Base-by-base conservation (phyloP, 768 basidiomycete genomes). In the Strobilomyces dryophilus region DNA sequence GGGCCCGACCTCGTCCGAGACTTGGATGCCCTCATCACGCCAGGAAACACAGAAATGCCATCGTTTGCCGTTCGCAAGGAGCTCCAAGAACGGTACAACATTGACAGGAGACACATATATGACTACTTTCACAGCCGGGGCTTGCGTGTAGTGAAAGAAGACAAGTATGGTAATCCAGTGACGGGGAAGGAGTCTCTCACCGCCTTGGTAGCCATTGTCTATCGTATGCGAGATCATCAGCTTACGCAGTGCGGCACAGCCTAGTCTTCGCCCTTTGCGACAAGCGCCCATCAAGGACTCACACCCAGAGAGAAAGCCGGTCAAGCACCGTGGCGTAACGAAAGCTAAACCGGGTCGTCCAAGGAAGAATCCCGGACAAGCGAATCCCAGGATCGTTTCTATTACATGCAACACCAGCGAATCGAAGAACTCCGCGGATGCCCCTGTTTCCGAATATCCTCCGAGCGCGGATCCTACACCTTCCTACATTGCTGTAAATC, bases 41-140 rank as follows among this genome's bases (percentile, higher is more conserved):
- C 85, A 10, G 87, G 87, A 39, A 82, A 81, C 40, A 71, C 66
- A 26, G 85, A 87, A 63, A 90, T 90, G 87, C 87, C 87, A 8
- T 79, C 82, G 10, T 90, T 88, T 60, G 75, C 81, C 8, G 73
- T 83, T 48, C 78, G 87, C 51, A 84, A 83, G 57, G 83, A 82
- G 54, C 79, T 89, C 32, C 87, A 89, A 68, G 78, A 82, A 62
- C 79, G 83, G 43, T 86, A 85, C 65, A 74, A 73, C 54, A 83
- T 87, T 53, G 86, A 89, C 65, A 75, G 87, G 58, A 73, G 87
- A 58, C 86, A 87, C 59, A 82, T 89, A 57, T 89, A 89, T 63
- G 87, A 89, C 68, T 88, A 88, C 66, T 88, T 86, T 69, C 87
- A 88, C 67, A 77, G 75, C 61, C 72, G 75, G 61, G 79, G 83